Evolutionary conservation across 2,329 filamentous ascomycete genomes (phyloP), one percentile per base, ranked within the genome.

Genomic region (Rhexocercosporidium sp.): DNA sequence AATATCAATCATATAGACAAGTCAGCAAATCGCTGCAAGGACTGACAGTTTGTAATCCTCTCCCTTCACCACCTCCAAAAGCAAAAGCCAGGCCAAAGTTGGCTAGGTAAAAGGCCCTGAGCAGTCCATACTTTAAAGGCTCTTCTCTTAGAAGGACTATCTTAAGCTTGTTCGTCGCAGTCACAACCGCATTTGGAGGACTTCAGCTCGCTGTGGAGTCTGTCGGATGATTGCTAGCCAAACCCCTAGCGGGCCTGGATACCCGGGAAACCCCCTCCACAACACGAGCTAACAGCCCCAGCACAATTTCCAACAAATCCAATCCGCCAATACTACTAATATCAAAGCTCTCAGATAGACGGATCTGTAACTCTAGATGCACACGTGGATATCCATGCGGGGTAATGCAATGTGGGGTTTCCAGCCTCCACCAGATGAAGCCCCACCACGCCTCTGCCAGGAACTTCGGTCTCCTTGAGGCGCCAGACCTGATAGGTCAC

Each of bases 331-430:
- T 53, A 27, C 16, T 31, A 3, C 11, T 14, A 31, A 53, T 31
- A n/a, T 25, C 29, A 25, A 53, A 9, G 7, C 25, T 53, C 6
- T 53, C 49, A 31, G 16, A 53, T 53, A 29, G 14, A 31, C 25
- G 49, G 31, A n/a, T 14, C n/a, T n/a, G 25, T 27, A 8, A 53
- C 25, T 53, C 49, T 53, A 53, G 8, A 51, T 25, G 12, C 27
- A 9, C 47, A 51, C 47, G 47, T 51, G 22, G 22, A 51, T 51
- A 51, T 8, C 16, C 49, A 53, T 53, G 49, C 49, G 49, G 49
- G 49, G 49, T 53, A 53, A 53, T 53, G 27, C 49, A 53, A 31
- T 53, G 49, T 53, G 49, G 49, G 49, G 49, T 53, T 51, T n/a
- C 14, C 27, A 22, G 34, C 22, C 22, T 51, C 47, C 3, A 22